A percentile compares a stretch with the other conserved stretches of the same genome.
Evolutionary conservation across 1,139 yeast genomes (phyloP).

Genomic region (Nakaseomyces sp.): DNA sequence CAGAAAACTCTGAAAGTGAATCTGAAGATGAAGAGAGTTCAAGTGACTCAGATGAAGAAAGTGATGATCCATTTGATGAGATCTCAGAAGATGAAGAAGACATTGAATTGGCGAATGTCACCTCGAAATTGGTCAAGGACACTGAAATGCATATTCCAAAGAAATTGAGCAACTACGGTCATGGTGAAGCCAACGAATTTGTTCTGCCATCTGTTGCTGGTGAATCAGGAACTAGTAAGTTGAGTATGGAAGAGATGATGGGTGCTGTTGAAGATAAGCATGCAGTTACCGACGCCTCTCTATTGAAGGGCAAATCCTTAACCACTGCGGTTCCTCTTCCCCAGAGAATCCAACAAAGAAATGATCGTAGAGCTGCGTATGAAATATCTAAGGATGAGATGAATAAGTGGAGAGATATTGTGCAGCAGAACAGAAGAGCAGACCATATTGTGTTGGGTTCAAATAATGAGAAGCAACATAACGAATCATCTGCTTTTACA

Average conservation of each 20-base stretch:
- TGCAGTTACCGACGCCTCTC: constrained; percentile 40
- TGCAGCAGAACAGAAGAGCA: constrained; percentile 69
- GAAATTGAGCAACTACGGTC: constrained; percentile 40
- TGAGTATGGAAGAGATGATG: constrained; percentile 71
- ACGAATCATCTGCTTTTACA: constrained; percentile 47
- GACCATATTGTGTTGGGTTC: constrained; percentile 69
- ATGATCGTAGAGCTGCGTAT: constrained; percentile 85
- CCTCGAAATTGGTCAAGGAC: constrained; percentile 27
- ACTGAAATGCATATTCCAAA: constrained; percentile 35
- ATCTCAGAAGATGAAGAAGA: constrained; percentile 33
- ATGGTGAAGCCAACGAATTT: constrained; percentile 58
- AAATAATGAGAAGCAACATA: constrained; percentile 35
- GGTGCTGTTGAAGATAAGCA: constrained; percentile 45
- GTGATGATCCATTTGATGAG: constrained; percentile 33
- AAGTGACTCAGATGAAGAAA: constrained; percentile 23
- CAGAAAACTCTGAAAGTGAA: constrained; percentile 16
- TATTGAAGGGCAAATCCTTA: constrained; percentile 38
- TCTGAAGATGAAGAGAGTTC: constrained; percentile 24
- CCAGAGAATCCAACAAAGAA: constrained; percentile 71
- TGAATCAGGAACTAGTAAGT: constrained; percentile 13
- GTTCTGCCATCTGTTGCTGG: constrained; percentile 43
- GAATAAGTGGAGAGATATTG: constrained; percentile 79
- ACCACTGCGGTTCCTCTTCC: constrained; percentile 77
- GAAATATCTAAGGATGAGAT: constrained; percentile 82
- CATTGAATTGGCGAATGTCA: constrained; percentile 33